A percentile compares a stretch with the other conserved stretches of the same genome.
Evolutionary conservation across 257 asterid species (phyloP).

Genomic region (Primulina tabacum): DNA sequence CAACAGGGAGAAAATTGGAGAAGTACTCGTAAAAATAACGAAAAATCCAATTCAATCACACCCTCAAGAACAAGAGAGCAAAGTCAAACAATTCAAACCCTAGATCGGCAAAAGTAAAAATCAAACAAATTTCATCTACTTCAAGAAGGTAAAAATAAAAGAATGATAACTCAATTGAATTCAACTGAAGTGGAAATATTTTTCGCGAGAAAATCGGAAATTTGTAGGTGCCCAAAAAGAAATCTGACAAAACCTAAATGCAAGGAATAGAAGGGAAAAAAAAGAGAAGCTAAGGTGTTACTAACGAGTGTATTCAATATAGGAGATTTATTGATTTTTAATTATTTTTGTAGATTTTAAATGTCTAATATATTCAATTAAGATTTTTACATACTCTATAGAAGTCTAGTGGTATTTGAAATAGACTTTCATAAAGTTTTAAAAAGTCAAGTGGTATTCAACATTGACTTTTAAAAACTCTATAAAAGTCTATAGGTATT

Average conservation of each 20-base stretch:
- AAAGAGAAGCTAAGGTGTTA: not conserved
- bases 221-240: not conserved
- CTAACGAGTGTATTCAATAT: too few relatives aligned
- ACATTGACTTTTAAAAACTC: too few relatives aligned
- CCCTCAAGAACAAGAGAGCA: slow-evolving; percentile 30
- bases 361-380: too few relatives aligned
- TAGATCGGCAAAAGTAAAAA: slow-evolving; percentile 17
- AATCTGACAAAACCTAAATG: not conserved
- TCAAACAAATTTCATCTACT: not conserved
- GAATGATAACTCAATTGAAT: not conserved
- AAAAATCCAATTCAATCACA: slow-evolving; percentile 47
- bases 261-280: not conserved
- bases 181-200: not conserved
- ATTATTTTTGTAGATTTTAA: too few relatives aligned
- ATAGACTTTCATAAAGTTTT: too few relatives aligned
- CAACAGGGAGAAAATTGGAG: slow-evolving; percentile 11
- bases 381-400: too few relatives aligned
- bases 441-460: too few relatives aligned
- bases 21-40: not conserved
- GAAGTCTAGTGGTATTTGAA: too few relatives aligned
- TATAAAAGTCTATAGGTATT: too few relatives aligned
- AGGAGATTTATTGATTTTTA: too few relatives aligned
- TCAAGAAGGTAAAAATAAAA: not conserved
- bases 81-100: slow-evolving; percentile 26
- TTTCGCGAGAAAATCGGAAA: not conserved